These are phyloP conservation scores for Auricularia sp. DNA, from an alignment of 768 basidiomycete species.

Conservation along the genomic window DNA sequence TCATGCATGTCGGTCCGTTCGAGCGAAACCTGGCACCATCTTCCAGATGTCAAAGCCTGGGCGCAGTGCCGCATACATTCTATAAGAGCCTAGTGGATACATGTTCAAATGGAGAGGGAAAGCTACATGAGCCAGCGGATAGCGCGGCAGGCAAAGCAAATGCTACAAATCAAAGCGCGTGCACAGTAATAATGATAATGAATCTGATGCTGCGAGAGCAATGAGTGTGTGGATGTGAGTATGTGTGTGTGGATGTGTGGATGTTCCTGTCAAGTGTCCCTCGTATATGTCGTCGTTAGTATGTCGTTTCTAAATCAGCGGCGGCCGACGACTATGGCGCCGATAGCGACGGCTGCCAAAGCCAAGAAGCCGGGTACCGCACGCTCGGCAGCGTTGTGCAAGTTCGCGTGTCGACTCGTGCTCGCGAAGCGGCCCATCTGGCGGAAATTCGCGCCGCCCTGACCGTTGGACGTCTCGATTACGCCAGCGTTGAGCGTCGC, in stretches of 20 bases:
- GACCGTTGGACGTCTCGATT: conserved; percentile 56
- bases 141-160: no score
- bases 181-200: no score
- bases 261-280: not conserved
- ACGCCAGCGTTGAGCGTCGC: conserved; percentile 42
- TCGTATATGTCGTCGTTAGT: not conserved
- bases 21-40: not conserved
- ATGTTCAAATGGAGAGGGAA: not conserved
- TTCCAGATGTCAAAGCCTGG: not conserved
- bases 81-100: not conserved
- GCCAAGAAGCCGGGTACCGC: not conserved
- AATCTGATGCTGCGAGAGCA: no score
- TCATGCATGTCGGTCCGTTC: no score
- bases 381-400: not conserved
- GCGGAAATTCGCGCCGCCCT: conserved; percentile 21
- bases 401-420: not conserved
- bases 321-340: not conserved
- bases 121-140: no score
- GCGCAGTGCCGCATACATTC: not conserved
- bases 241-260: not conserved
- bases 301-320: not conserved
- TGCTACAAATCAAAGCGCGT: no score
- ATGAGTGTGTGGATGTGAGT: no score
- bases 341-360: not conserved
- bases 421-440: not conserved